Base-by-base conservation (phyloP, 2,329 filamentous ascomycete genomes). In the Fusarium sp. region DNA sequence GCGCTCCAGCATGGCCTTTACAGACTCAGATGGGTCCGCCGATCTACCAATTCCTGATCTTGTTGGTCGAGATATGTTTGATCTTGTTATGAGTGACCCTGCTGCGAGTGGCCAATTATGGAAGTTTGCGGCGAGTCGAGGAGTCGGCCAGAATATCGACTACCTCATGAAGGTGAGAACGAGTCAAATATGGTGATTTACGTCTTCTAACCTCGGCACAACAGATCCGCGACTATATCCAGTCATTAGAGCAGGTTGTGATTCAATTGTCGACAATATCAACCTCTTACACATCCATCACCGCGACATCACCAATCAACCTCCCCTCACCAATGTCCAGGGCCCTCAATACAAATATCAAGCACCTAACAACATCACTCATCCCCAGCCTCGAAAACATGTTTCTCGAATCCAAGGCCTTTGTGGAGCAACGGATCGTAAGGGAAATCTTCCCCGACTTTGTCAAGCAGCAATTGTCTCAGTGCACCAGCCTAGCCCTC, bases 401-500 rank as follows among this genome's bases (percentile, higher is more conserved):
- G 41, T 86, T 86, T 62, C 65, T 77, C 39, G 80, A 84, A 39
- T 80, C 84, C 6, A 79, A 81, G 61, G 77, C 77, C 3, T 80
- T 82, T 30, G 78, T 87, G 9, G 84, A 87, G 69, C 79, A 79
- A 37, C 73, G 85, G 2, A 76, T 87, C 3, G 75, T 81, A 1
- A 76, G 75, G 4, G 83, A 86, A 37, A 78, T 87, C 16, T 88
- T 87, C 58, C 85, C 86, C 2, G 79, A 82, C 18, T 88, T 88
- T 68, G 85, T 88, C 23, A 85, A 84, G 56, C 81, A 85, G 58
- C 86, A 88, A 71, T 77, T 88, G 56, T 83, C 82, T 1, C 75
- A 82, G 31, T 83, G 82, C 53, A 84, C 85, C 6, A 80, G 80
- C 4, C 76, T 79, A 39, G 83, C 86, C 1, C 74, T 89, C 4